Evolutionary conservation across 2,329 filamentous ascomycete genomes (phyloP).

Genomic region (Nakataea oryzae): DNA sequence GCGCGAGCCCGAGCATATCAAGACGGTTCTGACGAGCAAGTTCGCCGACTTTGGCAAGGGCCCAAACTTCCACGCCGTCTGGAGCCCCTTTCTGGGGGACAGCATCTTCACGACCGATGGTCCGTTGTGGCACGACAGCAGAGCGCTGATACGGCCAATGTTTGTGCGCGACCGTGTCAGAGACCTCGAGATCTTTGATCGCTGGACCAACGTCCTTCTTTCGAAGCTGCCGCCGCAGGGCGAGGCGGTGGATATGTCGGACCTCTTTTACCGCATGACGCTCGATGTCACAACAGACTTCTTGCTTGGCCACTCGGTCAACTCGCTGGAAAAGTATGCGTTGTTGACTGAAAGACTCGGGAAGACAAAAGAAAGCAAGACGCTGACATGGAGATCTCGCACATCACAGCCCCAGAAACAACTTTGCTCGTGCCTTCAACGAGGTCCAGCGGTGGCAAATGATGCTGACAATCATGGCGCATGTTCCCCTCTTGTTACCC

Average conservation of each 20-base stretch:
- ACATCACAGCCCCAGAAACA: constrained; percentile 34
- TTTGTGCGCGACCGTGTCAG: constrained; percentile 35
- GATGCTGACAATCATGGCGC: constrained; percentile 41
- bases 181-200: constrained; percentile 47
- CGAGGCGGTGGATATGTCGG: constrained; percentile 46
- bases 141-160: constrained; percentile 43
- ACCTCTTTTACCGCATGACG: constrained; percentile 54
- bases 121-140: constrained; percentile 39
- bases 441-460: constrained; percentile 60
- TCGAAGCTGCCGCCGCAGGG: constrained; percentile 45
- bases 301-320: constrained; percentile 49
- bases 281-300: constrained; percentile 60
- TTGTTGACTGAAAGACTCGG: not conserved
- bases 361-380: not conserved
- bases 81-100: constrained; percentile 39
- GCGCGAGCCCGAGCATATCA: constrained; percentile 44
- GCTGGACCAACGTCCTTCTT: constrained; percentile 46
- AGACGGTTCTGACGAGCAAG: constrained; percentile 43
- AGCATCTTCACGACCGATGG: constrained; percentile 47
- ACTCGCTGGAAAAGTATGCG: constrained; percentile 29
- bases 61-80: constrained; percentile 26
- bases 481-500: constrained; percentile 8
- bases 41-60: constrained; percentile 45
- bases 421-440: constrained; percentile 60
- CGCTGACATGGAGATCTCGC: not conserved